These are phyloP conservation scores for Crinitomyces ghanaensis DNA, from an alignment of 805 yeast genomes.

Conservation along the genomic window DNA sequence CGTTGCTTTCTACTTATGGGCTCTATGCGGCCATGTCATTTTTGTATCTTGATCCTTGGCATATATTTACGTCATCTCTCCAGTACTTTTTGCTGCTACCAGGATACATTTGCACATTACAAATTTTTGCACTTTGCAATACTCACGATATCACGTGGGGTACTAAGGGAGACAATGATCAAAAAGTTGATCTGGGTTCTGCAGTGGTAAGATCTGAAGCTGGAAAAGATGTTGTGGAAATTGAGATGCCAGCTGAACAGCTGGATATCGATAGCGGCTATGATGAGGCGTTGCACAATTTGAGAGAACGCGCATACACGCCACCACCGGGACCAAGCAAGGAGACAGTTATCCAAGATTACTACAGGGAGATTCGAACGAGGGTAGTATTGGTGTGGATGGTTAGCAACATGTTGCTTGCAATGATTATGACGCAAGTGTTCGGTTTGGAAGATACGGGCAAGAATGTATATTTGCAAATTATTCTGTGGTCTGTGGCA, in stretches of 20 bases:
- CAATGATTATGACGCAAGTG: conserved; percentile 81
- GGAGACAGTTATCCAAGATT: conserved; percentile 47
- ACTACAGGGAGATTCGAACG: conserved; percentile 89
- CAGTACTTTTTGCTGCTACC: conserved; percentile 89
- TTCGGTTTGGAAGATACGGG: conserved; percentile 54
- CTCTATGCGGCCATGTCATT: conserved; percentile 72
- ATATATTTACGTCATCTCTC: conserved; percentile 69
- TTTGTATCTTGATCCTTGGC: conserved; percentile 93
- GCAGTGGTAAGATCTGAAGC: conserved; percentile 75
- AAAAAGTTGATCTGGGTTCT: conserved; percentile 58
- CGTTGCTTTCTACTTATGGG: conserved; percentile 85
- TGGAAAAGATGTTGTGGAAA: conserved; percentile 75
- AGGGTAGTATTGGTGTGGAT: conserved; percentile 95
- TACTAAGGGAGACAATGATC: conserved; percentile 85
- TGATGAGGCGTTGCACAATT: conserved; percentile 58
- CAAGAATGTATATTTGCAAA: conserved; percentile 64
- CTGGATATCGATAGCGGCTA: conserved; percentile 74
- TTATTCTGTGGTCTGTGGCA: conserved; percentile 90
- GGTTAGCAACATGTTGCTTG: conserved; percentile 64
- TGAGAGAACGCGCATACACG: conserved; percentile 57
- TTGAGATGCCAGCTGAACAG: conserved; percentile 60
- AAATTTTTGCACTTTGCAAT: conserved; percentile 93
- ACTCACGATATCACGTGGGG: conserved; percentile 99
- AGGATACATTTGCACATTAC: conserved; percentile 81
- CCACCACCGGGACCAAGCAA: conserved; percentile 34